phyloP scores from a whole-genome alignment of 139 green algal genomes.

The Haematococcus lacustris region DNA sequence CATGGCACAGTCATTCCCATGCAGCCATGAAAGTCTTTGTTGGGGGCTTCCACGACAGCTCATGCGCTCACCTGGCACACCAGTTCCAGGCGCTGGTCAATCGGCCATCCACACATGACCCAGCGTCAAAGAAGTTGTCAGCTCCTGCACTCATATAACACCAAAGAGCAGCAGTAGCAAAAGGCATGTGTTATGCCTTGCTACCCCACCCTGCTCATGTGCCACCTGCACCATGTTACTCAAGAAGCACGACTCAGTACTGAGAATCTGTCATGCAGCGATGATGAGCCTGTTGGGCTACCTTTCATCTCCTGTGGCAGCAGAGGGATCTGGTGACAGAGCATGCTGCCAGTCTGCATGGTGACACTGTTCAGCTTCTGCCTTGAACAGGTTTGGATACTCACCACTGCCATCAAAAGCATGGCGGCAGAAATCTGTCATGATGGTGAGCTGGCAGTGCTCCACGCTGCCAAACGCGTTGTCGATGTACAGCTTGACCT shows the following conservation, averaged over 20 bases:
- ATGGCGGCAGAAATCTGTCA: constrained; percentile 90
- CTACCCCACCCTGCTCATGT: too few relatives aligned
- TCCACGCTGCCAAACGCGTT: constrained; percentile 59
- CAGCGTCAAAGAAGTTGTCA: constrained; percentile 86
- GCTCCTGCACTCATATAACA: background rate
- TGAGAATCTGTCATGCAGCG: too few relatives aligned
- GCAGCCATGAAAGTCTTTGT: too few relatives aligned
- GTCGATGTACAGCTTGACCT: constrained; percentile 39
- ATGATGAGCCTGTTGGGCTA: too few relatives aligned
- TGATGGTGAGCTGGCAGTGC: constrained; percentile 57
- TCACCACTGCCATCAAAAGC: constrained; percentile 81
- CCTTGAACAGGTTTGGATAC: background rate
- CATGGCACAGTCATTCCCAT: background rate
- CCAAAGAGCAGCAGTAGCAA: background rate
- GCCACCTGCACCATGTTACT: too few relatives aligned
- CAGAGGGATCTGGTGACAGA: too few relatives aligned
- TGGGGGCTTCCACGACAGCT: too few relatives aligned
- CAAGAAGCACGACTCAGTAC: too few relatives aligned
- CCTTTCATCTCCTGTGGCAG: too few relatives aligned
- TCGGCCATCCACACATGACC: constrained; percentile 87
- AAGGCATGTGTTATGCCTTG: background rate
- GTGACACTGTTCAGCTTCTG: too few relatives aligned
- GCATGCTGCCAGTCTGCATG: too few relatives aligned
- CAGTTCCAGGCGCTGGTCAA: constrained; percentile 93
- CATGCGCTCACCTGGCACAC: too few relatives aligned